A percentile compares a stretch with the other conserved stretches of the same genome.
Evolutionary conservation across 371 early-diverging fungal genomes (phyloP).

Genomic region (Quaeritorhiza haematococci): DNA sequence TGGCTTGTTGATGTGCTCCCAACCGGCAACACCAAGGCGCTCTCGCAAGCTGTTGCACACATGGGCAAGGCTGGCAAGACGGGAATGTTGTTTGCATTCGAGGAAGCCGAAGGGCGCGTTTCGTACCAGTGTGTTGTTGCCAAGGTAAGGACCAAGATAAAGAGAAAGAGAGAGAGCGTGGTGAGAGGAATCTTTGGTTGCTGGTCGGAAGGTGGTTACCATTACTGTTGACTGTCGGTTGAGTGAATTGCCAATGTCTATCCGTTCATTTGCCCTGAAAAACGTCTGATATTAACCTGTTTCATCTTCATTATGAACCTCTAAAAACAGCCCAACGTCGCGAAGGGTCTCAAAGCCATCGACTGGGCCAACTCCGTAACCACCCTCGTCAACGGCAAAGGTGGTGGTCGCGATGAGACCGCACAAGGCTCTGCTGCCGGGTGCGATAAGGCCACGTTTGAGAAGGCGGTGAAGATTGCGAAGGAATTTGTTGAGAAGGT

Average conservation of each 20-base stretch:
- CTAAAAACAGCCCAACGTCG: slow-evolving; percentile 11
- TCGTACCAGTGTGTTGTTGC: slow-evolving; percentile 80
- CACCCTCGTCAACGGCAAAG: slow-evolving; percentile 81
- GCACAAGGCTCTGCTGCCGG: slow-evolving; percentile 37
- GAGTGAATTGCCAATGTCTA: no score
- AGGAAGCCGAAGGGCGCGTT: slow-evolving; percentile 64
- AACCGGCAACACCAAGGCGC: slow-evolving; percentile 56
- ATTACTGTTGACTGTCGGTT: no score
- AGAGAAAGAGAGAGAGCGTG: no score
- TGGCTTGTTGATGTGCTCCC: slow-evolving; percentile 61
- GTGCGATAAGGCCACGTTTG: slow-evolving; percentile 26
- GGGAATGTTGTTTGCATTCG: slow-evolving; percentile 75
- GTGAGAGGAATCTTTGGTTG: no score
- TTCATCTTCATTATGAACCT: slow-evolving; percentile 9
- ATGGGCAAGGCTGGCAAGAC: slow-evolving; percentile 76
- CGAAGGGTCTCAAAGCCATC: slow-evolving; percentile 76
- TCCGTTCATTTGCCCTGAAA: no score
- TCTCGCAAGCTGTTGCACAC: slow-evolving; percentile 68
- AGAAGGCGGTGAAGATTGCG: slow-evolving; percentile 73
- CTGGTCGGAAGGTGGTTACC: no score
- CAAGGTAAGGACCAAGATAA: slow-evolving; percentile 44
- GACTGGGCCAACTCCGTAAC: slow-evolving; percentile 86
- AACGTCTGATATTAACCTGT: background rate
- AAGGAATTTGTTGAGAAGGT: slow-evolving; percentile 64
- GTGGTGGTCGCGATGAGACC: slow-evolving; percentile 42